A percentile compares a stretch with the other conserved stretches of the same genome.
Evolutionary conservation across 495 filamentous ascomycete species (phyloP).

Genomic region (Penicillium canariense): DNA sequence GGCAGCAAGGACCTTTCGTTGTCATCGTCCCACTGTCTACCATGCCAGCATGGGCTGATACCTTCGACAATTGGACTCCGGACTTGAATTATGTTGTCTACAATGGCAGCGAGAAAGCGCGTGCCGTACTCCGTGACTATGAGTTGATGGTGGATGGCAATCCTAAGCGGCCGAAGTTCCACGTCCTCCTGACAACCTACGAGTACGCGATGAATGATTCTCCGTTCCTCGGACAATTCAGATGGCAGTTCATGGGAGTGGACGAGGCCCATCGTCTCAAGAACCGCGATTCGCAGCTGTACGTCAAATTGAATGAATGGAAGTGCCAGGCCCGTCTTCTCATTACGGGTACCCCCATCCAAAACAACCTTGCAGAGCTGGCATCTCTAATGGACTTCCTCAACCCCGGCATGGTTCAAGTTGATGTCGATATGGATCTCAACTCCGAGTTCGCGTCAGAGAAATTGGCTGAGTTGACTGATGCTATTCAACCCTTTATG

Average conservation of each 20-base stretch:
- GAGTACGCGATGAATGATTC: slow-evolving; percentile 86
- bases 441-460: slow-evolving; percentile 64
- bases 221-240: slow-evolving; percentile 75
- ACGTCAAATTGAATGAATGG: slow-evolving; percentile 78
- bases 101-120: slow-evolving; percentile 78
- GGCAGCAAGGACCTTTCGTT: slow-evolving; percentile 90
- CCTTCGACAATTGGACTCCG: slow-evolving; percentile 93
- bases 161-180: slow-evolving; percentile 82
- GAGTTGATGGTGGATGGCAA: slow-evolving; percentile 86
- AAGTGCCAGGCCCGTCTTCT: slow-evolving; percentile 80
- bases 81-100: slow-evolving; percentile 98
- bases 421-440: slow-evolving; percentile 87
- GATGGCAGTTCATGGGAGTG: slow-evolving; percentile 95
- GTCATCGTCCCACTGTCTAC: slow-evolving; percentile 94
- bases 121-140: slow-evolving; percentile 78
- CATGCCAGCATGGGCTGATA: slow-evolving; percentile 96
- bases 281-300: slow-evolving; percentile 91
- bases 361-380: slow-evolving; percentile 92
- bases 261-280: slow-evolving; percentile 98
- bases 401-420: slow-evolving; percentile 80
- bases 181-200: slow-evolving; percentile 92
- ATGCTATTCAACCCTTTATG: slow-evolving; percentile 83
- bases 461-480: slow-evolving; percentile 69
- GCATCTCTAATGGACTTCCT: slow-evolving; percentile 92
- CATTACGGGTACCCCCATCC: slow-evolving; percentile 95